Conservation (phyloP, 2,329 filamentous ascomycete species). For the Paracoccidioides lutzii region DNA sequence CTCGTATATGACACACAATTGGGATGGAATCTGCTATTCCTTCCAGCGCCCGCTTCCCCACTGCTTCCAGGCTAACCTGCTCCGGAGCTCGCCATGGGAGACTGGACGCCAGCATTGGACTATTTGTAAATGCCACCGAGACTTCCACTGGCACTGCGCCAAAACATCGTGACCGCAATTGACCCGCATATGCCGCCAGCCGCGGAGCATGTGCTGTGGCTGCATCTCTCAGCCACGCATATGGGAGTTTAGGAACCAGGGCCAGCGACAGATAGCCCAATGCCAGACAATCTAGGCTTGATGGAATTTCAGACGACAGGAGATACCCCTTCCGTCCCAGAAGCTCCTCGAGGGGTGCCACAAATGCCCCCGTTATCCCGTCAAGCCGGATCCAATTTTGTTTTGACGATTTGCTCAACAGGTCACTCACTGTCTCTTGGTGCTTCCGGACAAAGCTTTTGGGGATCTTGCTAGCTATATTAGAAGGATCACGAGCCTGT, state of each 20-base stretch:
- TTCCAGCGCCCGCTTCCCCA: slow-evolving; percentile 24
- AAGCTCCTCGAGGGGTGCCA: slow-evolving; percentile 56
- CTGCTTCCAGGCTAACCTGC: slow-evolving; percentile 19
- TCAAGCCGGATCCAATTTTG: slow-evolving; percentile 64
- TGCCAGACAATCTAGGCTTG: slow-evolving; percentile 63
- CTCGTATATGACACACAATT: slow-evolving; percentile 24
- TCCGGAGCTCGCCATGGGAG: slow-evolving; percentile 27
- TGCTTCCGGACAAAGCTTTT: slow-evolving; percentile 42
- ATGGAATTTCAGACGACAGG: slow-evolving; percentile 39
- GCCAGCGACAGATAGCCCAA: slow-evolving; percentile 70
- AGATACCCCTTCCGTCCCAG: slow-evolving; percentile 45
- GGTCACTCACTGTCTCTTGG: slow-evolving; percentile 46
- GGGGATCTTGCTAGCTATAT: slow-evolving; percentile 28
- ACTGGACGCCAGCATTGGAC: slow-evolving; percentile 5
- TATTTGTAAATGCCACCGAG: neutral
- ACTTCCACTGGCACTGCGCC: slow-evolving; percentile 15
- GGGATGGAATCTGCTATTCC: slow-evolving; percentile 26
- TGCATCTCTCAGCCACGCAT: slow-evolving; percentile 48
- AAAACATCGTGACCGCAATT: slow-evolving; percentile 27
- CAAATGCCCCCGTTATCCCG: slow-evolving; percentile 55
- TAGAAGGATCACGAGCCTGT: slow-evolving; percentile 25
- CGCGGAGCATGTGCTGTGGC: slow-evolving; percentile 39
- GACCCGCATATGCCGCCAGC: slow-evolving; percentile 34
- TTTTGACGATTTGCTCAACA: slow-evolving; percentile 56
- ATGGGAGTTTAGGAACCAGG: slow-evolving; percentile 47